phyloP scores from a whole-genome alignment of 2,329 filamentous ascomycete genomes.

The Calonectria hawksworthii region DNA sequence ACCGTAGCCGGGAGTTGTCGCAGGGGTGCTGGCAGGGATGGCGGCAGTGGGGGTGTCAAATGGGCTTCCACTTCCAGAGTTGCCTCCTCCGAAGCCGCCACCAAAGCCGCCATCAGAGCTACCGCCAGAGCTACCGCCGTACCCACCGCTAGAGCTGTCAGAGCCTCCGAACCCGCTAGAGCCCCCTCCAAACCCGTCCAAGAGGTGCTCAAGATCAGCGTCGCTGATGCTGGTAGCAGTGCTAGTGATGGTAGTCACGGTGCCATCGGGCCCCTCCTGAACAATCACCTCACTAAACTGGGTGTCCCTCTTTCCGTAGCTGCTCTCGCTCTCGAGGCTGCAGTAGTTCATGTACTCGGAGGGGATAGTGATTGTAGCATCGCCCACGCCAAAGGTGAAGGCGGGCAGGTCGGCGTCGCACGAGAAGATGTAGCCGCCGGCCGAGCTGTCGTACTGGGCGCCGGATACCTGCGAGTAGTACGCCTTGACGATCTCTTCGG shows the following conservation, averaged over 20 bases:
- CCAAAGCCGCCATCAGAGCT: background rate
- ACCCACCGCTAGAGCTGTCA: background rate
- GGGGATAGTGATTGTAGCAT: slow-evolving; percentile 69
- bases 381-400: slow-evolving; percentile 68
- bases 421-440: slow-evolving; percentile 63
- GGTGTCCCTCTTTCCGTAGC: background rate
- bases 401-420: slow-evolving; percentile 62
- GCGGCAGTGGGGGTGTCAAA: background rate
- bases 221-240: background rate
- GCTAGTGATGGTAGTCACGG: background rate
- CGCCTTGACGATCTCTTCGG: slow-evolving; percentile 62
- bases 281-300: background rate
- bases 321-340: slow-evolving; percentile 45
- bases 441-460: slow-evolving; percentile 54
- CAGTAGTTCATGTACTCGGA: slow-evolving; percentile 69
- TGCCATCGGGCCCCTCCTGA: background rate
- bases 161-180: background rate
- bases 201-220: background rate
- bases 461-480: slow-evolving; percentile 64
- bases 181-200: background rate
- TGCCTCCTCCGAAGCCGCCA: background rate
- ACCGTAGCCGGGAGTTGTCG: background rate
- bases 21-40: background rate
- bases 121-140: background rate
- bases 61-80: background rate